Evolutionary conservation across 257 asterid species (phyloP), one percentile per base, ranked within the genome.

Genomic region (Fraxinus pennsylvanica): DNA sequence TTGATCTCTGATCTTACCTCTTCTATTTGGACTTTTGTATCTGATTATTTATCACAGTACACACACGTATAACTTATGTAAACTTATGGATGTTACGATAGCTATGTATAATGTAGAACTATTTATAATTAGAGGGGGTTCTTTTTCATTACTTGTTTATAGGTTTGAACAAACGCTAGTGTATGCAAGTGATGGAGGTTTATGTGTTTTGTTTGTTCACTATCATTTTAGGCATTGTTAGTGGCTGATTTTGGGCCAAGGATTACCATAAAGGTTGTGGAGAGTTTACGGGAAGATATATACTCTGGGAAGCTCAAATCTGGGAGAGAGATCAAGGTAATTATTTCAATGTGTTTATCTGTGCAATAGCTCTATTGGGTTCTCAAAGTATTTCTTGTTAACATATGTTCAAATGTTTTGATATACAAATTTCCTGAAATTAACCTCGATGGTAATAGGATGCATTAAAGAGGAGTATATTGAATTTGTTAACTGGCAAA

Each of bases 221-320:
- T 72, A 25, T 74, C 41, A 13, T 73, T 35, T 36, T 77, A 93
- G 99, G 97, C 85, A 68, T 83, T 96, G 32, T 75, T 96, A 84
- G 97, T 93, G 65, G 90, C 98, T 54, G 98, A 96, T 92, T 96
- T 96, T 84, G 99, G 98, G 73, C 99, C 99, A 22, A 89, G 88
- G 87, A 92, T 91, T 79, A 91, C 99, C 6, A 17, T 96, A 36
- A 96, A 96, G 89, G 91, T 96, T 38, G 97, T 96, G 80, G 99
- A 96, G 74, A 88, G 92, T 79, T 88, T 96, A 81, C 86, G 98
- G 87, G 97, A 91, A 76, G 99, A 96, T 89, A 93, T 92, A 82
- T 90, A 93, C 39, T 87, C 92, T 1, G 99, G 98, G 74, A 93
- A 89, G 83, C 95, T 96, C 88, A 96, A 96, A 87, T 89, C 97